These are phyloP conservation scores for Piloderma croceum DNA, from an alignment of 768 basidiomycete genomes.

Conservation along the genomic window DNA sequence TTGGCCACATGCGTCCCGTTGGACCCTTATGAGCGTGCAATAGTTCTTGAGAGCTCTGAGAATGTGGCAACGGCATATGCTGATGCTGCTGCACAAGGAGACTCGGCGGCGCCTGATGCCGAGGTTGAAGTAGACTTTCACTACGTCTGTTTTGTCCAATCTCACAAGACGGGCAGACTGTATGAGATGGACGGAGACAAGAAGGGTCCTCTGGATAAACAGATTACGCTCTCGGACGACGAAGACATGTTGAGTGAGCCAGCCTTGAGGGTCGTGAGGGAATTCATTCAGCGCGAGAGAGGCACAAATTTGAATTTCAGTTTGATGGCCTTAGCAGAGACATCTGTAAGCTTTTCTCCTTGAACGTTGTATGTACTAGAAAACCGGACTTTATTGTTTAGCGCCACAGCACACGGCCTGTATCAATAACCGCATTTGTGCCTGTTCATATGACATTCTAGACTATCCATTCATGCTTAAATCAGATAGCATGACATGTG, in stretches of 20 bases:
- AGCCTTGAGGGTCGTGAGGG: conserved; percentile 17
- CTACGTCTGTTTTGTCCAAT: conserved; percentile 30
- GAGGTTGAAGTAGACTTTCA: conserved; percentile 28
- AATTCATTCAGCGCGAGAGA: conserved; percentile 15
- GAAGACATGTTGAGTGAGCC: conserved; percentile 20
- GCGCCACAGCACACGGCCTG: too few relatives aligned
- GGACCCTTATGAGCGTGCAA: conserved; percentile 23
- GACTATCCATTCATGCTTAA: too few relatives aligned
- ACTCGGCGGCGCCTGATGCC: conserved; percentile 24
- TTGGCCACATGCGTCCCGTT: conserved; percentile 20
- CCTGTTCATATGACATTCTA: too few relatives aligned
- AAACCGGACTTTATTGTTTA: too few relatives aligned
- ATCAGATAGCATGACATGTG: too few relatives aligned
- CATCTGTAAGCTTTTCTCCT: too few relatives aligned
- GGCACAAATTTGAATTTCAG: conserved; percentile 21
- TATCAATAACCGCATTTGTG: too few relatives aligned
- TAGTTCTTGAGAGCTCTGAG: conserved; percentile 24
- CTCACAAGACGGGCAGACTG: conserved; percentile 21
- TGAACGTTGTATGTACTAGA: too few relatives aligned
- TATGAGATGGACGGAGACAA: conserved; percentile 31
- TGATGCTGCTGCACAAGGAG: conserved; percentile 25
- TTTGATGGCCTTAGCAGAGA: conserved; percentile 22
- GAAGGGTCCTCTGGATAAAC: conserved; percentile 29
- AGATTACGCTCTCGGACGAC: conserved; percentile 13
- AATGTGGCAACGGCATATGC: conserved; percentile 27